Evolutionary conservation across 73 alveolate species (phyloP).

Genomic region (Paramecium bursaria): DNA sequence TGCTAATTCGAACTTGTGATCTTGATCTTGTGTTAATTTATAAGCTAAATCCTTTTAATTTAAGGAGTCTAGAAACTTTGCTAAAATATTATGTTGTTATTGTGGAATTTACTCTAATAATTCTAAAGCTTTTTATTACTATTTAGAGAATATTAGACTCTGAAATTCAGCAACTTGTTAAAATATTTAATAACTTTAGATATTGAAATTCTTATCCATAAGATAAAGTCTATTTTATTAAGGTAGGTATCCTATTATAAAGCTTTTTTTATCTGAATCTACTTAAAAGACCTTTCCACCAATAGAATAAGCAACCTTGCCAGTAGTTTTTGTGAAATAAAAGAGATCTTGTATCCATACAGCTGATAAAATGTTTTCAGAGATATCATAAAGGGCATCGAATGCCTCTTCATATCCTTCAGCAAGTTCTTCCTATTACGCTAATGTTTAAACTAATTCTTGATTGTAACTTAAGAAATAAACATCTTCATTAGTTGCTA

Average conservation of each 20-base stretch:
- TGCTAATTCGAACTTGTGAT: constrained; percentile 94
- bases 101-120: constrained; percentile 79
- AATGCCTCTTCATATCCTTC: constrained; percentile 97
- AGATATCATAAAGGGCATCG: constrained; percentile 83
- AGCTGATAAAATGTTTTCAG: constrained; percentile 87
- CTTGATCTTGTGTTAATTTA: constrained; percentile 87
- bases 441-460: constrained; percentile 76
- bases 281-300: constrained; percentile 85
- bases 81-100: constrained; percentile 75
- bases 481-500: constrained; percentile 90
- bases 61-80: constrained; percentile 86
- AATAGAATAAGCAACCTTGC: constrained; percentile 86
- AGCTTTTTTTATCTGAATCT: constrained; percentile 41
- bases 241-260: constrained; percentile 83
- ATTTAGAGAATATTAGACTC: constrained; percentile 65
- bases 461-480: constrained; percentile 87
- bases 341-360: constrained; percentile 87
- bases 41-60: constrained; percentile 89
- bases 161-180: constrained; percentile 74
- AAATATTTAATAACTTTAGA: constrained; percentile 75
- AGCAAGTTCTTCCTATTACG: constrained; percentile 74
- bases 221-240: constrained; percentile 80
- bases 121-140: constrained; percentile 77
- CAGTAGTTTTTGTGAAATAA: constrained; percentile 84
- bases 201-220: constrained; percentile 81